Base-by-base conservation (phyloP, 352 stramenopile genomes). In the Globisporangium nunn region DNA sequence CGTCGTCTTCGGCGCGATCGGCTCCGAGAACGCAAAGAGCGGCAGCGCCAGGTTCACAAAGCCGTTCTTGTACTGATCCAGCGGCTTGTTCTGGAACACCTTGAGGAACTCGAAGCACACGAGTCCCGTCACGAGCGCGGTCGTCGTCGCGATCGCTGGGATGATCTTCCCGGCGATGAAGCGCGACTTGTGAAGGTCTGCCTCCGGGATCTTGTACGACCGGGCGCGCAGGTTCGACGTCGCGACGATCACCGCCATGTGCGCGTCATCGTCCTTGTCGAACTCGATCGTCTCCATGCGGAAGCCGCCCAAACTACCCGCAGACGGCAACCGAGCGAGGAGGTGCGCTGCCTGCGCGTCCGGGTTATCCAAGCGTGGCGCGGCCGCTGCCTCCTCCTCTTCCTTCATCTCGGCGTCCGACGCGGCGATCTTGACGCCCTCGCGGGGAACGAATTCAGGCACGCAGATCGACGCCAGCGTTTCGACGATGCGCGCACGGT, bases 151-250 rank as follows among this genome's bases (percentile, higher is more conserved):
- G 70, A 99, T 99, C 15, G 98, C 98, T 11, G 98, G 98, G 61
- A 99, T 99, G 68, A 99, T 99, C 68, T 98, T 98, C 52, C 98
- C 98, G n/a, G 98, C 98, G 76, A 99, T 99, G 35, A 98, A 97
- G 52, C 97, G 95, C 33, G 95, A 98, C 54, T 97, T 93, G 75
- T 99, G 96, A 69, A 98, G 97, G 65, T 99, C 96, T 47, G 85
- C 95, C 54, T 98, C 97, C 15, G 88, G 90, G 57, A 99, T 99
- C 47, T 89, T 93, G 79, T 99, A 99, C 67, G 98, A 98, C 23
- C 96, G 85, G 6, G 96, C 96, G 15, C 97, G 93, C 39, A 99
- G 67, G 70, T 99, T 99, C 15, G 92, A 98, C 18, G 95, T 98
- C 35, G 96, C 88, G 14, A 98, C 96, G 14, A 99, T 97, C 54